Base-by-base conservation (phyloP, 352 stramenopile genomes). In the Globisporangium sylvaticum region DNA sequence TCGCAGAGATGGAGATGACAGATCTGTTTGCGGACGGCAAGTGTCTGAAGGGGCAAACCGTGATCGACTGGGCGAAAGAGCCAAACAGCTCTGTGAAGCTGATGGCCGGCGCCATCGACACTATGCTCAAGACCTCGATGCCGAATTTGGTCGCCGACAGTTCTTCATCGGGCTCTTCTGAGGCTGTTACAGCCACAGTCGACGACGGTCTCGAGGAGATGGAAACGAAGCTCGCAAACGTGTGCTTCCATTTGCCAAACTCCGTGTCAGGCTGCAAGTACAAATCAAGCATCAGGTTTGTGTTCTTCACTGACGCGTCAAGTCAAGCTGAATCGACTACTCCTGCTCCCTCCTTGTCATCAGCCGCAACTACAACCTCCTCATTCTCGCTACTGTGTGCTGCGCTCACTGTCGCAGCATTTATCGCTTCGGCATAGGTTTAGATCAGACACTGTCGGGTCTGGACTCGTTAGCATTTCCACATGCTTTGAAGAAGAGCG, bases 161-260 rank as follows among this genome's bases (percentile, higher is more conserved):
- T 48, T 55, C 67, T 22, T 48, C 59, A 15, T 57, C 29, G 18
- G 14, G 42, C 42, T 50, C 42, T 9, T 22, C 44, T 8, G 44
- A 42, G 4, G 56, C 37, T 22, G 34, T 68, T 25, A 53, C 27
- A 2, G 34, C 27, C 7, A 53, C 62, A 15, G 58, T 72, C 18
- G 55, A 68, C n/a, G 32, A 32, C 18, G 62, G 67, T 24, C 48
- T 72, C 18, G 7, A 63, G 5, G 37, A 68, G 4, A 42, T 50
- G 29, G 34, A 68, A 42, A 1, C 37, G 53, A 29, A 53, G 20
- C n/a, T 68, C n/a, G 42, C 52, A 15, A 48, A 53, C 5, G 18
- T 64, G 34, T 68, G 62, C 53, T 68, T 68, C 5, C 62, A 68
- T 29, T 18, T 68, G 24, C 67, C 62, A 27, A 65, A 61, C 67